Evolutionary conservation across 306 rosid genomes (phyloP).

Genomic region (Adenanthera pavonina): DNA sequence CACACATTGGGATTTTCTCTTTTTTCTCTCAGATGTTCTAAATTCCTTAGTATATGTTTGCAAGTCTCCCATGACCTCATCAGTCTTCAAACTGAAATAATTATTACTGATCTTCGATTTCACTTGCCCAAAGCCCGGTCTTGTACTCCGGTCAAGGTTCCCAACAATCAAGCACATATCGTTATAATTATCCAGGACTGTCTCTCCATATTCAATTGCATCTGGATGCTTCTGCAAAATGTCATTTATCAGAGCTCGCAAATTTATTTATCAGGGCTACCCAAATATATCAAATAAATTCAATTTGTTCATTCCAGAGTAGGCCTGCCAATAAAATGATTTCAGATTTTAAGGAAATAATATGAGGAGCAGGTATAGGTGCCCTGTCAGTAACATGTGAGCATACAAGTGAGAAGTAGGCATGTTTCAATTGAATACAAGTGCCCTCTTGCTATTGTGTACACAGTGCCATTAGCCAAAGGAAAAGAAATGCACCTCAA

Average conservation of each 20-base stretch:
- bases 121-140: conserved; percentile 21
- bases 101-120: conserved; percentile 25
- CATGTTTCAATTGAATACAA: not conserved
- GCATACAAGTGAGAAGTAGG: not conserved
- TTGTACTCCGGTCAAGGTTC: conserved; percentile 27
- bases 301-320: not conserved
- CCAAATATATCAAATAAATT: not conserved
- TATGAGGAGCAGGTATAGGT: not conserved
- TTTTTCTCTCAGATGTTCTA: conserved; percentile 38
- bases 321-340: conserved; percentile 2
- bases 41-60: conserved; percentile 37
- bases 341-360: not conserved
- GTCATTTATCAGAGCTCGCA: conserved; percentile 20
- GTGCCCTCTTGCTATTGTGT: not conserved
- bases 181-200: conserved; percentile 38
- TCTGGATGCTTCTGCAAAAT: conserved; percentile 48
- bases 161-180: conserved; percentile 43
- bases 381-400: not conserved
- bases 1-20: conserved; percentile 38
- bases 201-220: conserved; percentile 37
- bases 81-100: conserved; percentile 12
- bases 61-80: conserved; percentile 30
- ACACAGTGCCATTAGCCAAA: conserved; percentile 2
- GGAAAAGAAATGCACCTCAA: conserved; percentile 43
- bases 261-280: not conserved